These are phyloP conservation scores for Populus euphratica DNA, from an alignment of 345 rosid species.

Conservation along the genomic window DNA sequence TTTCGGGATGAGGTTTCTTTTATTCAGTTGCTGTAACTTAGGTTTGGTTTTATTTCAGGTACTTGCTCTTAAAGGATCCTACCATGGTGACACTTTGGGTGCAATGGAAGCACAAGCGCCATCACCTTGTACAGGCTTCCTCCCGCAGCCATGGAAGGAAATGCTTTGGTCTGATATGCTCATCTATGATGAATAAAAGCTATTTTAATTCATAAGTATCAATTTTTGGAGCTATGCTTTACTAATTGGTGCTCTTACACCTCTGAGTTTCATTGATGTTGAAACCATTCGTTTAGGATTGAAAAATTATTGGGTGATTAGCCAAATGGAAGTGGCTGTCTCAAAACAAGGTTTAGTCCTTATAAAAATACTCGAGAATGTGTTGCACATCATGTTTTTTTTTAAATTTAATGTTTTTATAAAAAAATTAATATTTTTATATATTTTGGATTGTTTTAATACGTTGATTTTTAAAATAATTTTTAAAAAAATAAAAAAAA, in stretches of 20 bases:
- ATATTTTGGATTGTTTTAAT: too few relatives aligned
- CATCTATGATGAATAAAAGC: not conserved
- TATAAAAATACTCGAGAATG: too few relatives aligned
- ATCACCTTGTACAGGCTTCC: slow-evolving; percentile 79
- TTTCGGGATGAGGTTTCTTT: not conserved
- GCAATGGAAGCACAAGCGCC: slow-evolving; percentile 99
- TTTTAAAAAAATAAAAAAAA: too few relatives aligned
- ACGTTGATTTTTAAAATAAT: too few relatives aligned
- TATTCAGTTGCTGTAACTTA: not conserved
- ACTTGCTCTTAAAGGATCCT: too few relatives aligned
- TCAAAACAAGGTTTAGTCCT: not conserved
- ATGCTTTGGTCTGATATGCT: not conserved
- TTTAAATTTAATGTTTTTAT: too few relatives aligned
- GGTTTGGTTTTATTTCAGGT: slow-evolving; percentile 41
- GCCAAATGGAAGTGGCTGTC: not conserved
- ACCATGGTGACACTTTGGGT: slow-evolving; percentile 12
- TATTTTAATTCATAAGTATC: not conserved
- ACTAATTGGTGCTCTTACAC: not conserved
- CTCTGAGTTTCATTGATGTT: not conserved
- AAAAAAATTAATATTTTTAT: too few relatives aligned
- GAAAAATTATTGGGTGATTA: not conserved
- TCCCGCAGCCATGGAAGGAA: slow-evolving; percentile 89
- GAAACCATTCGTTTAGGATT: not conserved
- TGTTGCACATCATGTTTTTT: too few relatives aligned
- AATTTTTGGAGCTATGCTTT: not conserved